These are phyloP conservation scores for Gossypium bickii DNA, from an alignment of 345 rosid genomes.

Conservation along the genomic window DNA sequence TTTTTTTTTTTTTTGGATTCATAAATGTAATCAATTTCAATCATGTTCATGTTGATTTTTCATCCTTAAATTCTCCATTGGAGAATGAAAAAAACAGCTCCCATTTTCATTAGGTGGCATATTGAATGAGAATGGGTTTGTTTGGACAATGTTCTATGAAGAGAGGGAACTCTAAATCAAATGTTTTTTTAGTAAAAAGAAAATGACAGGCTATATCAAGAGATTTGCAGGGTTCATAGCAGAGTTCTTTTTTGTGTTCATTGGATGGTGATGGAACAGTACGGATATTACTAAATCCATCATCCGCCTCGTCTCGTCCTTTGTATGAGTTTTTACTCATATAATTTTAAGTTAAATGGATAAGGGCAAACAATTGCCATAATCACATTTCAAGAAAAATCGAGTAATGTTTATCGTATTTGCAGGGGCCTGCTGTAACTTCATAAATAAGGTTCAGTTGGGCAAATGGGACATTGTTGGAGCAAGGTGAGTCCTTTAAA, in stretches of 20 bases:
- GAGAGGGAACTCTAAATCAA: not conserved
- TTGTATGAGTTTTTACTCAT: too few relatives aligned
- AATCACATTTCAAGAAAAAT: too few relatives aligned
- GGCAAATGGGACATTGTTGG: constrained; percentile 41
- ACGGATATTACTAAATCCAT: too few relatives aligned
- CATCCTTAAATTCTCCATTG: not conserved
- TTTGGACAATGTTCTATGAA: not conserved
- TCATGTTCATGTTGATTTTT: not conserved
- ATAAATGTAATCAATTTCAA: not conserved
- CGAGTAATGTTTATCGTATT: not conserved
- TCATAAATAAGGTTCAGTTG: constrained; percentile 18
- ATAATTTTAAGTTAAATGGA: too few relatives aligned
- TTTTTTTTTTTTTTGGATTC: not conserved
- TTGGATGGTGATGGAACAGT: too few relatives aligned
- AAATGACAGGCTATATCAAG: too few relatives aligned
- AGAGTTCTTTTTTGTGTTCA: too few relatives aligned
- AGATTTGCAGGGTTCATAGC: too few relatives aligned
- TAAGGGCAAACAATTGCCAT: too few relatives aligned
- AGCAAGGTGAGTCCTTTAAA: constrained; percentile 30
- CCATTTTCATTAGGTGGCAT: constrained; percentile 1
- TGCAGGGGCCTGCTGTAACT: constrained; percentile 26
- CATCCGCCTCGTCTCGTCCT: not conserved
- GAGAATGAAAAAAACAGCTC: not conserved
- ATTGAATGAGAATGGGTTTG: not conserved
- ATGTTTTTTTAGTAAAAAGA: not conserved